A percentile compares a stretch with the other conserved stretches of the same genome.
phyloP scores from a whole-genome alignment of 345 rosid genomes.

The Bruguiera gymnorhiza region DNA sequence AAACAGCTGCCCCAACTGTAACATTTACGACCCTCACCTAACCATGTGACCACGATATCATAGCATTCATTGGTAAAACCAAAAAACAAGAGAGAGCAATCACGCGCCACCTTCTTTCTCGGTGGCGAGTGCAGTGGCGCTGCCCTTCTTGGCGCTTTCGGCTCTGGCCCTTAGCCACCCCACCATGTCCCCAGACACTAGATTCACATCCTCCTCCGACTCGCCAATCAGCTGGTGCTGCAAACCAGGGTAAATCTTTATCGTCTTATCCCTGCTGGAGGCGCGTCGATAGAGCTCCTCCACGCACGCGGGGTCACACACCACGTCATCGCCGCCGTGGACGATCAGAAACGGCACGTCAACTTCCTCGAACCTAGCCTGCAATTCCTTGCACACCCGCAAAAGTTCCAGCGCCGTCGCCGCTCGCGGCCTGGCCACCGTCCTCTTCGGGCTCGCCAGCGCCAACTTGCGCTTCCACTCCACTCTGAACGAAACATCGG shows the following conservation, averaged over 20 bases:
- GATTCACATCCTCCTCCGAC: slow-evolving; percentile 60
- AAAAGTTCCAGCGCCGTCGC: slow-evolving; percentile 80
- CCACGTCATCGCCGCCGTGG: slow-evolving; percentile 78
- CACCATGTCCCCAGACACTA: slow-evolving; percentile 64
- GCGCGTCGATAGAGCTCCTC: slow-evolving; percentile 72
- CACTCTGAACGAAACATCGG: slow-evolving; percentile 68
- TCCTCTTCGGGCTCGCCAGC: slow-evolving; percentile 57
- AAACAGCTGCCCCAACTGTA: no score
- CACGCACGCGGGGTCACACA: slow-evolving; percentile 71
- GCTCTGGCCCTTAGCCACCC: slow-evolving; percentile 68
- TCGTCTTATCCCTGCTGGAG: slow-evolving; percentile 60
- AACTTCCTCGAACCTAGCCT: slow-evolving; percentile 74
- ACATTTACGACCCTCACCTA: no score
- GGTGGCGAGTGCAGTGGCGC: background rate
- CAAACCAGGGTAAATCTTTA: slow-evolving; percentile 69
- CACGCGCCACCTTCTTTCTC: background rate
- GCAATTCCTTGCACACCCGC: slow-evolving; percentile 69
- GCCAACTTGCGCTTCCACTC: slow-evolving; percentile 79
- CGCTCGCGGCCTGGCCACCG: slow-evolving; percentile 64
- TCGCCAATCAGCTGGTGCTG: slow-evolving; percentile 94
- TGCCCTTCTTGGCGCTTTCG: background rate
- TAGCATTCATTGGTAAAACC: no score
- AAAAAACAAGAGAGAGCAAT: background rate
- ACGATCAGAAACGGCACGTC: slow-evolving; percentile 68
- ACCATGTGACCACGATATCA: no score